Base-by-base conservation (phyloP, 1,284 basidiomycete species). In the Moniliophthora roreri region DNA sequence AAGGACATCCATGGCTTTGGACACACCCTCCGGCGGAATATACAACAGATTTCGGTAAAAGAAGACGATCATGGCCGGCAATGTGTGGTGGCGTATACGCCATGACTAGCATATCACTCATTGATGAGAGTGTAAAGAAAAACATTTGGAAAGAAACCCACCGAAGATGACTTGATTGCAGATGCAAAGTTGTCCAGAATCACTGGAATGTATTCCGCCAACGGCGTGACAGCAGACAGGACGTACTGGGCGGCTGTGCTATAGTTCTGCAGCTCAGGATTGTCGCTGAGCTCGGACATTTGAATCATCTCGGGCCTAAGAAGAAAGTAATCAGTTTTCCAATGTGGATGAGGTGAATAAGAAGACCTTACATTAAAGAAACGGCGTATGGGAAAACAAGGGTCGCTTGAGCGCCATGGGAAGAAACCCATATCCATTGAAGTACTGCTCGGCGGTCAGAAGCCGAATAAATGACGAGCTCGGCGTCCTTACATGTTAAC, bases 1-100 rank as follows among this genome's bases (percentile, higher is more conserved):
- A 45, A 96, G 75, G 32, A 90, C 84, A 57, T 91, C 89, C 80
- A 93, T 86, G 58, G 93, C 82, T 61, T 79, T 82, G 23, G 80
- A 77, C 51, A 89, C 81, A 39, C 82, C 82, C 11, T 74, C 71
- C 50, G 85, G 79, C 23, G 90, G 82, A 50, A 95, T 82, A 53
- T 85, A 80, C 56, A 93, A 72, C 47, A 97, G 78, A 67, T 95
- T 95, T 54, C 90, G 81, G 68, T 91, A 93, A 75, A 89, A 93
- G 73, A 93, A 93, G 32, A 92, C 87, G 42, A 90, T 81, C 56
- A 89, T 69, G 8, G 85, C 81, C n/a, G 86, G 85, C 26, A 90
- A 67, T 13, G 86, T 85, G 65, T 89, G 83, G 16, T 89, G 72
- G 15, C 89, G 83, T 58, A 91, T 87, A 45, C 88, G 79, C 88